Base-by-base conservation (phyloP, 2,329 filamentous ascomycete species). In the Phialophora chinensis region DNA sequence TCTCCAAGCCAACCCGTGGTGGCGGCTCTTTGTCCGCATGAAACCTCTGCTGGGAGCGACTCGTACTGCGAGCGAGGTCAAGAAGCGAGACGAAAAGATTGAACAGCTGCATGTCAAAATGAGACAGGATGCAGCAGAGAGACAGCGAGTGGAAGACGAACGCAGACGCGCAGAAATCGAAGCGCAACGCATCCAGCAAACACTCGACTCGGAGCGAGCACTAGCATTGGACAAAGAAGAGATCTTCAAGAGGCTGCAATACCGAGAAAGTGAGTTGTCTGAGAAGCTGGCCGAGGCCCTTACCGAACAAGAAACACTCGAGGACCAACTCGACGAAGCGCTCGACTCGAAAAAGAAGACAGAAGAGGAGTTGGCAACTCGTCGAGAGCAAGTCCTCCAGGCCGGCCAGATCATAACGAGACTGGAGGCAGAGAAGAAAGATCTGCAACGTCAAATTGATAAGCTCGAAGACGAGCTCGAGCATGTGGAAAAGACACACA, bases 181-280 rank as follows among this genome's bases (percentile, higher is more conserved):
- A 74, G 90, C 97, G 74, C 87, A 93, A 72, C 89, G 91, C 35
- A 91, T 98, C 55, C 93, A 97, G 76, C 92, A 98, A 73, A 96
- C 92, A 0, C 84, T 99, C 1, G 96, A 99, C 77, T 97, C 93
- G 71, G 96, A 99, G 79, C 88, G 95, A 58, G 92, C 94, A n/a
- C 84, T 99, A 50, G 95, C 95, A 0, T 82, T 99, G 4, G 95
- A 99, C 79, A 99, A 99, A 77, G 96, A 99, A 76, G 95, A 99
- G 74, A 99, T 99, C 67, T 99, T 98, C 83, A 96, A 94, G 76
- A 88, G 96, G n/a, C 84, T 99, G 25, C 95, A 97, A 75, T 82
- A 90, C 61, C 90, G 95, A n/a, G 95, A 99, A 79, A 86, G 88
- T 11, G 94, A 99, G 76, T 85, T 99, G 3, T 91, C 90, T 60